Conservation (phyloP, 2,329 filamentous ascomycete genomes). For the Nemania sp. region DNA sequence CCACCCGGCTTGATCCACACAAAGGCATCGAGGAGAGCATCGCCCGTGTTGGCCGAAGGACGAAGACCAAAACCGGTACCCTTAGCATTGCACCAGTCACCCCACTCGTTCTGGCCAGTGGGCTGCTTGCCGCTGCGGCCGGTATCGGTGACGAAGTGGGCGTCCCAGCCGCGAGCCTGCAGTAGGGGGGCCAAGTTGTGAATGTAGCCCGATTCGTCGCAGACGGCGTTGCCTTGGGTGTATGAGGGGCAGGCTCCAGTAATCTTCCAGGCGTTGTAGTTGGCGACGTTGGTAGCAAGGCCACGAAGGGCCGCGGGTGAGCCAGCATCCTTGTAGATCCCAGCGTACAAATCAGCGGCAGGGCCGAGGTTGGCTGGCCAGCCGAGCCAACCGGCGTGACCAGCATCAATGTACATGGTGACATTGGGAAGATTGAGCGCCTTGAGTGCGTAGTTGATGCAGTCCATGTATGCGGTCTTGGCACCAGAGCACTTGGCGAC, state of each 20-base stretch:
- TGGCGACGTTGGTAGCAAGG: conserved; percentile 62
- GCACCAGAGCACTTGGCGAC: conserved; percentile 55
- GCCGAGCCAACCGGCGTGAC: conserved; percentile 63
- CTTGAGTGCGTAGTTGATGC: conserved; percentile 56
- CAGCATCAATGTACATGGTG: conserved; percentile 62
- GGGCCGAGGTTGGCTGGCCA: conserved; percentile 58
- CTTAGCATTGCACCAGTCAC: conserved; percentile 65
- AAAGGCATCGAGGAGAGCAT: conserved; percentile 60
- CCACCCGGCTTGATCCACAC: conserved; percentile 67
- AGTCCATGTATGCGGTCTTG: conserved; percentile 53
- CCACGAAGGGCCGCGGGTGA: conserved; percentile 56
- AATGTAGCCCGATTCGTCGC: conserved; percentile 62
- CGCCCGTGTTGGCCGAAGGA: conserved; percentile 58
- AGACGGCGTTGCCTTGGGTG: conserved; percentile 50
- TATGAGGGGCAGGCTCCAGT: conserved; percentile 47
- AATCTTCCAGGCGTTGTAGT: conserved; percentile 58
- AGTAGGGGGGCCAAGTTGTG: conserved; percentile 68
- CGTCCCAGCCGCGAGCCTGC: conserved; percentile 49
- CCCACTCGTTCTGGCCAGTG: conserved; percentile 58
- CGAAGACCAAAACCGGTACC: conserved; percentile 61
- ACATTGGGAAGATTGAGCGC: conserved; percentile 60
- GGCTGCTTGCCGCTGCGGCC: conserved; percentile 50
- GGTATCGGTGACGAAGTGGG: conserved; percentile 43
- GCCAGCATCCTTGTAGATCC: conserved; percentile 56
- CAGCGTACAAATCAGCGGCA: conserved; percentile 52